Evolutionary conservation across 495 filamentous ascomycete genomes (phyloP), one percentile per base, ranked within the genome.

Genomic region (Aspergillus ostianus): DNA sequence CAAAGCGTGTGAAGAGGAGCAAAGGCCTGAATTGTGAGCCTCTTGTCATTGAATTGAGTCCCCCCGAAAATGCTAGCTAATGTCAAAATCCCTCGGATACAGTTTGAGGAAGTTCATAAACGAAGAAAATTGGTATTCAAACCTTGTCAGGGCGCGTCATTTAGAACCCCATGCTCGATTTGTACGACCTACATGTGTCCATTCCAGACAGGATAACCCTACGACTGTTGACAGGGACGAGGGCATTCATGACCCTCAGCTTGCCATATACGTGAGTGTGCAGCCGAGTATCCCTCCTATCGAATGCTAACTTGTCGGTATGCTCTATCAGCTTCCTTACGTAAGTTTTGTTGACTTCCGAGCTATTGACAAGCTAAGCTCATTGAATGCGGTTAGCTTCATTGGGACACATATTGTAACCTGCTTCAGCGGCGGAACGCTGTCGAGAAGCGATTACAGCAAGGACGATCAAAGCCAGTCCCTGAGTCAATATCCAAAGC

Each of bases 341-440:
- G 55, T 57, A 57, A 50, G 55, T 50, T 15, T 32, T 7, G 10
- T 32, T 32, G 29, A 8, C 6, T 8, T 32, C 29, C 3, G 8
- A 8, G 8, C 23, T 4, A 32, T 4, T 32, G 29, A 8, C 29
- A 32, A 32, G 8, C 8, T 32, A 32, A 47, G 46, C 46, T 47
- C 46, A 47, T 47, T 5, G 29, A 29, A 71, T 73, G 0, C 8
- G 29, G 8, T 32, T 82, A 88, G 71, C 80, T 90, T 1, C 86
- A 90, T 62, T 89, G 84, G 70, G 87, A 90, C 60, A 86, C 82
- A 0, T 90, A 88, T 65, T 70, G 73, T 32, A 83, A 81, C 57
- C 73, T 88, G 36, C 74, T 88, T 26, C 74, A 78, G 50, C 83
- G 86, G 19, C 83, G 86, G 2, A 82, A 81, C 19, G 72, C 88